A percentile compares a stretch with the other conserved stretches of the same genome.
Evolutionary conservation across 75 land plant species (phyloP).

Genomic region (Pseudotsuga menziesii): DNA sequence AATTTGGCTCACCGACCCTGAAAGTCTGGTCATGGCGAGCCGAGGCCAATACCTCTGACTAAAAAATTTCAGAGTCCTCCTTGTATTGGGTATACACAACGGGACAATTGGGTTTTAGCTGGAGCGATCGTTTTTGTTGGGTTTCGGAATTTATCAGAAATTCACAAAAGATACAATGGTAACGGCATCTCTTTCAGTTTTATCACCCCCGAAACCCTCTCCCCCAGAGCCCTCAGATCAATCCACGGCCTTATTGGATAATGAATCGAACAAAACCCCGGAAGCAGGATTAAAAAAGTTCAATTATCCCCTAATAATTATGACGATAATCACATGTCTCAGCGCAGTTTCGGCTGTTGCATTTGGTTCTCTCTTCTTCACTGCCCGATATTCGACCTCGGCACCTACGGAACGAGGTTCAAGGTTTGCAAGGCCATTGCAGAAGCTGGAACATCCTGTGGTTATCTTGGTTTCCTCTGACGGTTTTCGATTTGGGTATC

Average conservation of each 20-base stretch:
- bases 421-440: constrained; percentile 34
- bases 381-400: background rate
- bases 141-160: too few species aligned
- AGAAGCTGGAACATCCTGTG: constrained; percentile 46
- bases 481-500: constrained; percentile 93
- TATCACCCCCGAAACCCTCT: background rate
- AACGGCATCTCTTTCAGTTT: background rate
- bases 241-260: background rate
- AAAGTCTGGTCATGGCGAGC: too few species aligned
- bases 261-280: too few species aligned
- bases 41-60: too few species aligned
- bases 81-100: too few species aligned
- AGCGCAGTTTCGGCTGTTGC: constrained; percentile 4
- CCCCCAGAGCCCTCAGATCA: background rate
- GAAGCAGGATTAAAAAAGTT: background rate
- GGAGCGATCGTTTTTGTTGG: too few species aligned
- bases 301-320: background rate
- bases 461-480: constrained; percentile 80
- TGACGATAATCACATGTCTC: background rate
- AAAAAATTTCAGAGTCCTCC: too few species aligned
- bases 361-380: constrained; percentile 25
- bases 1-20: too few species aligned
- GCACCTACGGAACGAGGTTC: background rate
- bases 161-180: background rate
- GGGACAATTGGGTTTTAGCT: too few species aligned